Base-by-base conservation (phyloP, 176 grass and related monocot genomes). In the Zea mays region DNA sequence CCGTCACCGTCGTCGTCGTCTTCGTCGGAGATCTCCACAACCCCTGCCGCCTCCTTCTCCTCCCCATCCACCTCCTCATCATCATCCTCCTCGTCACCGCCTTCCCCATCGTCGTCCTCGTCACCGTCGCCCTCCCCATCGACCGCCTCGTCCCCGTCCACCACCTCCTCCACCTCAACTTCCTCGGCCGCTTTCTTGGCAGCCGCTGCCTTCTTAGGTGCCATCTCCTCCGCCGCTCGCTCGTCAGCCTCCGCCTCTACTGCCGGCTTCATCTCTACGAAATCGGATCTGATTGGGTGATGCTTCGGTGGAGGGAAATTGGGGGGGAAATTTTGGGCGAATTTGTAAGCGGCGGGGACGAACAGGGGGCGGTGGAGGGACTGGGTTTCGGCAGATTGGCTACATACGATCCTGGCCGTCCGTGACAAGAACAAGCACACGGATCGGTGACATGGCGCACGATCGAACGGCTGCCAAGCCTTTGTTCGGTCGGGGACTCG, bases 311-410 rank as follows among this genome's bases (percentile, higher is more conserved):
- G n/a, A 39, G 34, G 19, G 60, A 79, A 80, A 48, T 6, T 84
- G 14, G 0, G 21, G 21, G 34, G 63, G 33, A 81, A 88, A 80
- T 9, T 88, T 76, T 75, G 86, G 69, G 70, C n/a, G 82, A 88
- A 85, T 88, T 88, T 88, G 86, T 88, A 88, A 74, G 72, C 77
- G 27, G 47, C 64, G 72, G 66, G 58, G 81, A 84, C 69, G 82
- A 84, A 81, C 82, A 50, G 17, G 35, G 64, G 81, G 75, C 69
- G 58, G 12, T 27, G 56, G 51, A 72, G 60, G 60, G 73, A 47
- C 80, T 83, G 75, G 74, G 85, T 67, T 83, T 71, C 33, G 62
- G 62, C 81, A 1, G 54, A 83, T 64, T 54, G 71, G 46, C 71
- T 46, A 0, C 41, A 3, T 7, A 10, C 36, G 20, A 85, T 88